Conservation (phyloP, 2,329 filamentous ascomycete genomes). For the Alternaria gaisen region DNA sequence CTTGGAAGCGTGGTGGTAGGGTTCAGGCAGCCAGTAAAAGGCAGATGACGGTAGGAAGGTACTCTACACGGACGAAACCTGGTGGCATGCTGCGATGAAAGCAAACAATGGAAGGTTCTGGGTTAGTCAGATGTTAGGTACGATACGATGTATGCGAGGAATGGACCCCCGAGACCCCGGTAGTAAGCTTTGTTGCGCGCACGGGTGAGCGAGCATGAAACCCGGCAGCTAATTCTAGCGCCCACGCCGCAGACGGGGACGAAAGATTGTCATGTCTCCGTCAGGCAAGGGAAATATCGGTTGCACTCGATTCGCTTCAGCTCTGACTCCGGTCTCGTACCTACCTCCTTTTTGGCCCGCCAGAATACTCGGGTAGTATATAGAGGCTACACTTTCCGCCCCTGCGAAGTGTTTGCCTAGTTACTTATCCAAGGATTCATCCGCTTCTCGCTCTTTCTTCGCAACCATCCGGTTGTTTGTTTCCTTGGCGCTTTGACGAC, state of each 20-base stretch:
- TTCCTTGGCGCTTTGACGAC: neutral
- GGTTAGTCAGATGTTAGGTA: neutral
- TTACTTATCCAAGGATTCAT: neutral
- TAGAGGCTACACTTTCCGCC: slow-evolving; percentile 3
- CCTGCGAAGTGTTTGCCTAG: neutral
- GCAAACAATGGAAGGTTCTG: neutral
- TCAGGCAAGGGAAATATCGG: slow-evolving; percentile 3
- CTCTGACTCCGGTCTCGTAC: slow-evolving; percentile 1
- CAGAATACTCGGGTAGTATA: neutral
- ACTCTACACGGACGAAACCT: neutral
- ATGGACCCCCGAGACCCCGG: slow-evolving; percentile 1
- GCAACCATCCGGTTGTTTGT: neutral
- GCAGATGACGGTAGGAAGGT: neutral
- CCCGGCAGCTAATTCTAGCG: slow-evolving; percentile 11
- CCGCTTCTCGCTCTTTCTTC: neutral
- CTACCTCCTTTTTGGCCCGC: slow-evolving; percentile 1
- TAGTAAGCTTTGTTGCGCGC: slow-evolving; percentile 7
- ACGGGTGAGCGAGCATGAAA: neutral
- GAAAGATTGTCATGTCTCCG: neutral
- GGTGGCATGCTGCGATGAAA: neutral
- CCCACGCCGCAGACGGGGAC: slow-evolving; percentile 6
- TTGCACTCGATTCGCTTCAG: slow-evolving; percentile 5
- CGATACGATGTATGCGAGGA: neutral
- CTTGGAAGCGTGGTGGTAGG: slow-evolving; percentile 1
- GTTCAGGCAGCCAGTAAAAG: slow-evolving; percentile 19